Evolutionary conservation across 169 alveolate species (phyloP), one percentile per base, ranked within the genome.

Genomic region (Amoebophrya sp.): DNA sequence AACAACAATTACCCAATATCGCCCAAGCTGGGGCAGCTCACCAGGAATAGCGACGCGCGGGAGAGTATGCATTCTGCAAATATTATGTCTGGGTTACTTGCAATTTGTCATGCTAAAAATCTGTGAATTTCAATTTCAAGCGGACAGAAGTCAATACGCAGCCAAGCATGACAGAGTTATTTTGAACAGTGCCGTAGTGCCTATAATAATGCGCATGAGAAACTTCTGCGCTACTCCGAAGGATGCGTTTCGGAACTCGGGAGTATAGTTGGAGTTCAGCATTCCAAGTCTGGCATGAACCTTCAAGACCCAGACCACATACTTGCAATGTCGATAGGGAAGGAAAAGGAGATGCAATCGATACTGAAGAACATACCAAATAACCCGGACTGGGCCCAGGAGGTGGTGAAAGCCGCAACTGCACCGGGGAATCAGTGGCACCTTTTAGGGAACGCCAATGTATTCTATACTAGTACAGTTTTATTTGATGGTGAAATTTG

Each of bases 361-460:
- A 25, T 66, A 12, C 32, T 66, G 35, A 66, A 66, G 35, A 7
- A 66, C 83, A 25, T 25, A 0, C 32, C 32, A 2, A 3, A 7
- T 25, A 66, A 66, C 83, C n/a, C n/a, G n/a, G n/a, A n/a, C n/a
- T 66, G 83, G 83, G 83, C 83, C 10, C 32, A 66, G 83, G 83
- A 66, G 83, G 83, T 66, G 35, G 83, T 66, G 83, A 66, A 66
- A 66, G 83, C 83, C 38, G 83, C 83, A 2, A 25, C 18, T 7
- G 32, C 1, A n/a, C 83, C 83, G 1, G 83, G 83, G 32, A 66
- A 66, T 25, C 83, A 66, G 32, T 66, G 83, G 83, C 1, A 25
- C 35, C 18, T 66, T 25, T 3, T 1, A 25, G 35, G 83, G 35
- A 66, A 66, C 2, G 35, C 35, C 1, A 66, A n/a, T n/a, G n/a